Base-by-base conservation (phyloP, 805 yeast genomes). In the Yamadazyma insecticola region DNA sequence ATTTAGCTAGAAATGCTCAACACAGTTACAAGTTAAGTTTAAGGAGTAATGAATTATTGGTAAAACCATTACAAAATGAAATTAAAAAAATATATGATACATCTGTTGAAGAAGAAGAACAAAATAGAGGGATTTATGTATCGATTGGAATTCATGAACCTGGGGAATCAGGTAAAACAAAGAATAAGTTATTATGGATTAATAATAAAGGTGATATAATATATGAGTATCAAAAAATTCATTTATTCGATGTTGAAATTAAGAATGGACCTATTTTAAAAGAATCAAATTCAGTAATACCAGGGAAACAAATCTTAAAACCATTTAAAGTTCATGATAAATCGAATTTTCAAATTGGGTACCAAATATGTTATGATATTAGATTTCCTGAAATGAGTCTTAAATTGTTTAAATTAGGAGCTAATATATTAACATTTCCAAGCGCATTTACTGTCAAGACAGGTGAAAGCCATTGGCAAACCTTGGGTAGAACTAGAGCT, bases 111-210 rank as follows among this genome's bases (percentile, higher is more conserved):
- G 32, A 54, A 5, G 23, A 35, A 13, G 39, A 32, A 15, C 36
- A 43, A 8, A 72, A 74, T 3, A 55, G 60, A 8, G 58, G 63
- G 4, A 53, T 84, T 5, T 75, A 72, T 35, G 85, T 90, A 2
- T 80, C 89, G 3, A 84, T 90, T 16, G 97, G 97, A 0, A 72
- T 92, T 13, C 97, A 92, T 54, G 88, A 86, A 46, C 95, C 96
- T 2, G 67, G 78, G 17, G 47, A 51, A 11, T 16, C 40, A 13
- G 48, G 53, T 12, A 60, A 85, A 33, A 52, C 42, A 2, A 70
- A 73, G 39, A 90, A 92, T 57, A 76, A 81, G 6, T 70, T 84
- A 15, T 43, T 92, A 4, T 88, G 89, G 78, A 66, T 90, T 26
- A 61, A 74, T 40, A 60, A 74, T 9, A 40, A 55, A 3, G 97